Evolutionary conservation across 768 basidiomycete species (phyloP), one percentile per base, ranked within the genome.

Genomic region (Podaxis sp.): DNA sequence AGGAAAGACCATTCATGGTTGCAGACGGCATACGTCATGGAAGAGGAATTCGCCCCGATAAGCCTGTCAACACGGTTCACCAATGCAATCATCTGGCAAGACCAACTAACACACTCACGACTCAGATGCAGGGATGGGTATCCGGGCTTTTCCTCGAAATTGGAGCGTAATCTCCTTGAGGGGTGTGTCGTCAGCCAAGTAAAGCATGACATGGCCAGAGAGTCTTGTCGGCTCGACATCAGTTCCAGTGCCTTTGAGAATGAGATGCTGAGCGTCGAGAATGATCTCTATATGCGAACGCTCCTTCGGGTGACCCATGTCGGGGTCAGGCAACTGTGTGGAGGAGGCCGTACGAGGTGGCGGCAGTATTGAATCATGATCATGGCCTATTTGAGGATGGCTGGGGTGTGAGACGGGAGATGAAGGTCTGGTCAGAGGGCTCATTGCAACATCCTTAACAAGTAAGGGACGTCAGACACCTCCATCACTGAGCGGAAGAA

Each of bases 1-100:
- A 96, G 86, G 77, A 97, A 95, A 14, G 91, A 90, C 94, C 93
- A 95, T 63, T 94, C 91, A 68, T 95, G 92, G 61, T 82, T 83
- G 72, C 89, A 90, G 46, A 95, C 73, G 46, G 83, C 76, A 68
- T 86, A 89, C 16, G 81, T 83, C 61, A 83, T 71, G 9, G 76
- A 74, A 0, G 82, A 75, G 46, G 73, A 71, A 68, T 75, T 82
- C 62, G 57, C 5, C 6, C 81, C 70, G 27, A 79, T 72, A 23
- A 79, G 65, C 6, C 80, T 82, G 53, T 11, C 47, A 37, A 61
- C 13, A 54, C 18, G n/a, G 14, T 56, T 64, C 35, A 64, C 54
- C 60, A 63, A 48, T 28, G 52, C 42, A 2, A 57, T 38, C 47
- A 53, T 23, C 52, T 36, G 59, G 61, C 59, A 63, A 56, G 61